Evolutionary conservation across 2,329 filamentous ascomycete species (phyloP), one percentile per base, ranked within the genome.

Genomic region (Lecanoromycetidae sp.): DNA sequence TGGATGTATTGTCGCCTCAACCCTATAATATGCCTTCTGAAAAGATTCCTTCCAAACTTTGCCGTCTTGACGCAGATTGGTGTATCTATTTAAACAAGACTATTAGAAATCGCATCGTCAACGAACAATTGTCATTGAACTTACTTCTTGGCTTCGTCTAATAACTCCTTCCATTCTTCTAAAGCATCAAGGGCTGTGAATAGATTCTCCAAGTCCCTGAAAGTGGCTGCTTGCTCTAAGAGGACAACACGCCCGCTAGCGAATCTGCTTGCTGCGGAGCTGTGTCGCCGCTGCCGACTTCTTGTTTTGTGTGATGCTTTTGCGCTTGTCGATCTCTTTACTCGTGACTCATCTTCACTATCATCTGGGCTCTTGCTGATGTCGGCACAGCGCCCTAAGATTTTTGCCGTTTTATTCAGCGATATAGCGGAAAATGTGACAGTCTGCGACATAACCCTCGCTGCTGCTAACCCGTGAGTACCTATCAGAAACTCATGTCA

Each of bases 131-230:
- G 5, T 23, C 2, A 10, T 27, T 25, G 20, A 19, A 41, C 44
- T 40, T 40, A 47, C 67, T 62, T 60, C 40, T 66, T 63, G 36
- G 64, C 56, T 43, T 63, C 59, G 37, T 43, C 34, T 7, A 38
- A 44, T 32, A 41, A 20, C 9, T 7, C 19, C 27, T 35, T 26
- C 48, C 48, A 76, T 2, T 75, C 78, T 61, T 87, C 82, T 55
- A 87, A 70, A 19, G 71, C 69, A 60, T 86, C 80, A 34, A 88
- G 70, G 3, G 74, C 76, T 42, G 72, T 71, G 36, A 82, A 74
- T 23, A 88, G 68, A 48, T 71, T 70, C 63, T 87, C 83, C 38
- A 88, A 68, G 55, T 87, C 81, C 52, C 75, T 75, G 62, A 79
- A 80, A 38, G 74, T 78, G 22, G 12, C 33, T 15, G 44, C 44